These are phyloP conservation scores for Agaricus subrufescens DNA, from an alignment of 768 basidiomycete species.

Conservation along the genomic window DNA sequence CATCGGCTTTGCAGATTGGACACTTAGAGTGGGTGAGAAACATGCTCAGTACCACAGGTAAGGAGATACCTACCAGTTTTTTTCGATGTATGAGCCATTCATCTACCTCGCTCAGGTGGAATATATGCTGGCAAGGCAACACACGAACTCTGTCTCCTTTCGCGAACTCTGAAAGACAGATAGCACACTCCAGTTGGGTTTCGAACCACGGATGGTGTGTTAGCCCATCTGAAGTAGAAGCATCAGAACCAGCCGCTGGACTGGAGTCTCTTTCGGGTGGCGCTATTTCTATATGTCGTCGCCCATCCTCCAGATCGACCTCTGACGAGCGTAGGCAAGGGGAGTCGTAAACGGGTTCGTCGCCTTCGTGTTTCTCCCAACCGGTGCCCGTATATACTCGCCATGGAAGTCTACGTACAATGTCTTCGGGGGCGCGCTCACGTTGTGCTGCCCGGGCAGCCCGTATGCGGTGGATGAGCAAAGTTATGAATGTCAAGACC, in stretches of 20 bases:
- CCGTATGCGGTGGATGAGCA: constrained; percentile 86
- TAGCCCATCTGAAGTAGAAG: constrained; percentile 35
- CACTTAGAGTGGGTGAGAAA: constrained; percentile 46
- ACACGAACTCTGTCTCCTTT: constrained; percentile 89
- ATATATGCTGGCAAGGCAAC: constrained; percentile 91
- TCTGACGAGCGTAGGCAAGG: constrained; percentile 22
- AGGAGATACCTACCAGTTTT: constrained; percentile 65
- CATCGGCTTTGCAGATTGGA: constrained; percentile 89
- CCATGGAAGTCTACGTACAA: constrained; percentile 78
- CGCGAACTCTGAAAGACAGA: constrained; percentile 84
- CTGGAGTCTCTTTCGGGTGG: constrained; percentile 18
- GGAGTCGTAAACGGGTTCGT: constrained; percentile 24
- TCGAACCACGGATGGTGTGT: constrained; percentile 70
- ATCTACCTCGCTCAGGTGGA: constrained; percentile 89
- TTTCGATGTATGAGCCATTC: constrained; percentile 90
- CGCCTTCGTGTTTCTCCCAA: constrained; percentile 73
- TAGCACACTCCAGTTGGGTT: constrained; percentile 83
- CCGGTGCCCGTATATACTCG: constrained; percentile 75
- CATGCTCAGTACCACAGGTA: background rate
- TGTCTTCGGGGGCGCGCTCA: constrained; percentile 77
- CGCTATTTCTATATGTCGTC: constrained; percentile 11
- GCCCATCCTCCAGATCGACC: constrained; percentile 36
- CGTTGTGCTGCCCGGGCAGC: constrained; percentile 76
- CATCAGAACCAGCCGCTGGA: constrained; percentile 14
- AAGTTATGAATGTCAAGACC: constrained; percentile 81